These are phyloP conservation scores for Penicillium sp. DNA, from an alignment of 2,329 filamentous ascomycete genomes.

Conservation along the genomic window DNA sequence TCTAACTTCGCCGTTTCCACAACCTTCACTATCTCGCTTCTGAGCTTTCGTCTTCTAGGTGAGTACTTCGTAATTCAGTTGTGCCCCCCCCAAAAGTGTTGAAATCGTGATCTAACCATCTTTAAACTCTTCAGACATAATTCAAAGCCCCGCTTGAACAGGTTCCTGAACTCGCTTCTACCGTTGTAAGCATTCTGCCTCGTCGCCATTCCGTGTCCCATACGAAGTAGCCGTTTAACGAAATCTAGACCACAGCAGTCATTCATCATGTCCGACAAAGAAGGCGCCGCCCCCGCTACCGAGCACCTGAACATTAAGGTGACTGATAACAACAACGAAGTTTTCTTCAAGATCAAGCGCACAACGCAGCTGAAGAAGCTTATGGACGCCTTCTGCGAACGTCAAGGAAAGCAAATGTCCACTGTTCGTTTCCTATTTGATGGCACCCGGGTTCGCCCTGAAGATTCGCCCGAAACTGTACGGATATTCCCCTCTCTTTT, in stretches of 20 bases:
- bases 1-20: conserved; percentile 14
- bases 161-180: background rate
- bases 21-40: background rate
- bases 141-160: background rate
- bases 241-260: background rate
- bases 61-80: background rate
- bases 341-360: conserved; percentile 99
- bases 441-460: conserved; percentile 84
- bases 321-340: conserved; percentile 98
- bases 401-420: conserved; percentile 80
- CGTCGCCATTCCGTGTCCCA: background rate
- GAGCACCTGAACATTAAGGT: conserved; percentile 99
- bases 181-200: conserved; percentile 1
- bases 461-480: conserved; percentile 89
- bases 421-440: conserved; percentile 96
- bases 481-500: conserved; percentile 38
- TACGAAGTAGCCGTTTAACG: background rate
- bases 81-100: background rate
- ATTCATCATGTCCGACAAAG: conserved; percentile 23
- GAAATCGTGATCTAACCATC: background rate
- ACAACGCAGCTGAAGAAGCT: conserved; percentile 94
- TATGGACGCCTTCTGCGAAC: conserved; percentile 97
- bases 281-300: conserved; percentile 41
- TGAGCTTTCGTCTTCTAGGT: background rate
- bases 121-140: background rate